These are phyloP conservation scores for Thielaviopsis populi DNA, from an alignment of 2,329 filamentous ascomycete species.

Conservation along the genomic window DNA sequence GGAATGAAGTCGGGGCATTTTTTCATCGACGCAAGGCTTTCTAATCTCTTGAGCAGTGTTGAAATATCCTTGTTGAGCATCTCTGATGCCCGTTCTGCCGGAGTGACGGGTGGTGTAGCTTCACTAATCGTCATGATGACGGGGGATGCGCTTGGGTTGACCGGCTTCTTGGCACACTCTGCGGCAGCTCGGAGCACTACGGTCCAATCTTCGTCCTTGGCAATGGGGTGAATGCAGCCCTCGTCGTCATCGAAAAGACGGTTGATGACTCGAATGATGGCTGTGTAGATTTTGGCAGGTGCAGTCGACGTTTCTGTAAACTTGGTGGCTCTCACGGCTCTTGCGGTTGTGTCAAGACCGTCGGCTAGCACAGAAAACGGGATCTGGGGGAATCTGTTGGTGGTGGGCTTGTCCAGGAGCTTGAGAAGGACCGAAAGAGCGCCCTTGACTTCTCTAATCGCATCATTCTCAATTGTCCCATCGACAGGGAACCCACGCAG, in stretches of 20 bases:
- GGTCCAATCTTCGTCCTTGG: constrained; percentile 53
- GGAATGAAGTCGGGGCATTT: constrained; percentile 43
- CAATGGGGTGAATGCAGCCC: constrained; percentile 37
- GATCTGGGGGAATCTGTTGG: constrained; percentile 42
- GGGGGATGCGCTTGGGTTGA: constrained; percentile 5
- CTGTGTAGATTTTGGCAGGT: constrained; percentile 31
- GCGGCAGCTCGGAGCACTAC: constrained; percentile 43
- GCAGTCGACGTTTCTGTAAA: constrained; percentile 17
- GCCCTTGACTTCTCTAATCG: constrained; percentile 43
- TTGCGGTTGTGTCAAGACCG: constrained; percentile 31
- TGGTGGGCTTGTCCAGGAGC: constrained; percentile 40
- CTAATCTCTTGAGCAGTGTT: constrained; percentile 34
- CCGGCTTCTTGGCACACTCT: constrained; percentile 30
- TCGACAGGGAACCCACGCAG: constrained; percentile 35
- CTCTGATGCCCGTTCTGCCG: constrained; percentile 23
- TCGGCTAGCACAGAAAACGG: constrained; percentile 44
- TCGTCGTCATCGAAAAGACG: constrained; percentile 37
- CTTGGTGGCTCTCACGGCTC: constrained; percentile 11
- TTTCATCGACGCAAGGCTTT: constrained; percentile 31
- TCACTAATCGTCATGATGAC: neutral
- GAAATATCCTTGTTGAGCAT: constrained; percentile 31
- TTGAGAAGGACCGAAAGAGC: constrained; percentile 48
- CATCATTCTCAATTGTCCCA: constrained; percentile 35
- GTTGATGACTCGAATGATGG: constrained; percentile 39
- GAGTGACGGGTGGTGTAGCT: neutral